These are phyloP conservation scores for Dendryphion nanum DNA, from an alignment of 2,329 filamentous ascomycete genomes.

Conservation along the genomic window DNA sequence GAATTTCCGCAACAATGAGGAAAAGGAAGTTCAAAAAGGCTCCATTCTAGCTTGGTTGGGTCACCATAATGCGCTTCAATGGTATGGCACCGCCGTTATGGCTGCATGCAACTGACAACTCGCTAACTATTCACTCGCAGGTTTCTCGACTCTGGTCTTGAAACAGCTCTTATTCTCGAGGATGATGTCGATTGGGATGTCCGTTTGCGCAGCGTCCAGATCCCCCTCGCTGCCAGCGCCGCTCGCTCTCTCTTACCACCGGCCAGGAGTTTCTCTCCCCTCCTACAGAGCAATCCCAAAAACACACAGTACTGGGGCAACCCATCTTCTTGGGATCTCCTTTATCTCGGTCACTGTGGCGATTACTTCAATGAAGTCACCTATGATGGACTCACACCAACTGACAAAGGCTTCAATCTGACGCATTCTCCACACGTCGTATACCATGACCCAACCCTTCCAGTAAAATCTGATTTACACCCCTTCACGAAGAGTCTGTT, in stretches of 20 bases:
- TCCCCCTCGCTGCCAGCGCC: constrained; percentile 42
- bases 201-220: constrained; percentile 42
- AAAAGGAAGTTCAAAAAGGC: constrained; percentile 35
- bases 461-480: constrained; percentile 36
- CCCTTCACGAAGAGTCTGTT: constrained; percentile 41
- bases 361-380: constrained; percentile 40
- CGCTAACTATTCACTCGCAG: constrained; percentile 13
- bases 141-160: constrained; percentile 43
- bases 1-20: constrained; percentile 34
- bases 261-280: constrained; percentile 16
- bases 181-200: constrained; percentile 49
- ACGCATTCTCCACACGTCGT: constrained; percentile 28
- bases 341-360: constrained; percentile 47
- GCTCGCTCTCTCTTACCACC: constrained; percentile 39
- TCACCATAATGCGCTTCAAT: constrained; percentile 43
- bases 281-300: constrained; percentile 17
- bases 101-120: neutral
- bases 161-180: constrained; percentile 45
- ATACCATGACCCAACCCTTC: constrained; percentile 40
- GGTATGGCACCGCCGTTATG: constrained; percentile 18
- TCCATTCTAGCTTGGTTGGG: constrained; percentile 46
- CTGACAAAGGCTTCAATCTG: constrained; percentile 27
- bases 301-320: constrained; percentile 42
- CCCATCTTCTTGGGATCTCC: constrained; percentile 41
- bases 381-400: constrained; percentile 24